A percentile compares a stretch with the other conserved stretches of the same genome.
Evolutionary conservation across 352 stramenopile species (phyloP).

Genomic region (Thalassiosira delicatula): DNA sequence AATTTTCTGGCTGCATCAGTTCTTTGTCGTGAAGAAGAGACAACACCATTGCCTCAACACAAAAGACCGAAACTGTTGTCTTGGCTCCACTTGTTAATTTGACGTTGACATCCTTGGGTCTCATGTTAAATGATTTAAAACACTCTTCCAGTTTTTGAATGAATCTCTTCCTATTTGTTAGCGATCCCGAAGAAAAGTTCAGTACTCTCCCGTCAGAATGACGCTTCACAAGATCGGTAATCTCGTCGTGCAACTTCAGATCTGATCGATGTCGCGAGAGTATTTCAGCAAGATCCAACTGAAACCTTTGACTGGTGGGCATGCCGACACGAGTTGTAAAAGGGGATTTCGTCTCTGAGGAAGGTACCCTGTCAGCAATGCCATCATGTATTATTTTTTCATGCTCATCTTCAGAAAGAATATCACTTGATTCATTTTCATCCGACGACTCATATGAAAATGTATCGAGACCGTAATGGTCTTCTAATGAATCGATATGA

Average conservation of each 20-base stretch:
- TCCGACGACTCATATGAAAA: no score
- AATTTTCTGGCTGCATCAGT: conserved; percentile 31
- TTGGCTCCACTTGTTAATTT: not conserved
- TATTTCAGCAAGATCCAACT: not conserved
- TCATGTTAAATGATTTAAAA: not conserved
- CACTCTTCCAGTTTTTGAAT: not conserved
- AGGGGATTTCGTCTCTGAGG: no score
- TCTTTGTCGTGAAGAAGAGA: conserved; percentile 27
- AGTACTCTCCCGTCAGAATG: not conserved
- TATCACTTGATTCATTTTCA: no score
- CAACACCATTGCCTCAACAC: conserved; percentile 14
- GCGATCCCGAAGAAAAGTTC: not conserved
- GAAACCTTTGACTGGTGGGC: not conserved
- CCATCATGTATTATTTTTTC: no score
- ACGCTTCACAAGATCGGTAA: not conserved
- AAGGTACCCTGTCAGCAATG: no score
- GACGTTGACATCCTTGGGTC: not conserved
- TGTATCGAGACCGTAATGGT: no score
- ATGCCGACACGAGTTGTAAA: not conserved
- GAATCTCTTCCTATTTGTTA: not conserved
- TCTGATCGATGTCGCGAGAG: not conserved
- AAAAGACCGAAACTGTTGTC: conserved; percentile 21
- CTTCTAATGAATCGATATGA: no score
- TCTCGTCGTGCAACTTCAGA: not conserved
- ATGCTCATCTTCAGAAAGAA: no score